phyloP scores from a whole-genome alignment of 352 stramenopile species.

The Phytophthora agathidicida region DNA sequence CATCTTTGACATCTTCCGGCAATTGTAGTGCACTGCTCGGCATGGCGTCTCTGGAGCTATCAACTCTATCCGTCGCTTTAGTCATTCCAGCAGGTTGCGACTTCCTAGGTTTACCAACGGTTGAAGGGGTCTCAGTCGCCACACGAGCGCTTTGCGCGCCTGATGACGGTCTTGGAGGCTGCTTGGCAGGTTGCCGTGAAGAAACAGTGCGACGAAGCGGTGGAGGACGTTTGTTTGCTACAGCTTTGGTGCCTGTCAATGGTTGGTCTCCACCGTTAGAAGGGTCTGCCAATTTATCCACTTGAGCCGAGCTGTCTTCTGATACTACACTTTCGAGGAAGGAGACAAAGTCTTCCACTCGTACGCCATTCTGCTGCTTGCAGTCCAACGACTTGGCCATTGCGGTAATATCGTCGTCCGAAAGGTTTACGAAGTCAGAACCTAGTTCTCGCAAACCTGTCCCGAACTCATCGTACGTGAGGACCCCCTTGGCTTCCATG shows the following conservation, averaged over 20 bases:
- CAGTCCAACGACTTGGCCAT: constrained; percentile 50
- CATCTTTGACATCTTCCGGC: background rate
- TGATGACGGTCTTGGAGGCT: constrained; percentile 4
- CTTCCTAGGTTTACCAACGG: constrained; percentile 3
- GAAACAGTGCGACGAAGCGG: constrained; percentile 18
- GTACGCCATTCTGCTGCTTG: constrained; percentile 36
- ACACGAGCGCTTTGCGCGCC: constrained; percentile 24
- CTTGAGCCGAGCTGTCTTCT: background rate
- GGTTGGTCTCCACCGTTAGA: background rate
- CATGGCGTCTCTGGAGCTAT: background rate
- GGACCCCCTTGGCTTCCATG: constrained; percentile 56
- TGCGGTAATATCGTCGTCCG: constrained; percentile 27
- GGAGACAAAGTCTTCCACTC: constrained; percentile 44
- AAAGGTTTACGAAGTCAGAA: constrained; percentile 41
- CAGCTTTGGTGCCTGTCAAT: background rate
- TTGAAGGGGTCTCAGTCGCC: constrained; percentile 3
- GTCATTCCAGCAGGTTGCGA: background rate
- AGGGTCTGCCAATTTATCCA: background rate
- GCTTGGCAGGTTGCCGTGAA: constrained; percentile 10
- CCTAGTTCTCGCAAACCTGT: constrained; percentile 48
- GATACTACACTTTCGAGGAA: constrained; percentile 23
- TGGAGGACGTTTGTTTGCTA: constrained; percentile 12
- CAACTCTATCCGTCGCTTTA: constrained; percentile 1
- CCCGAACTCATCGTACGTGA: constrained; percentile 67
- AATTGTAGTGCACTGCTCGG: background rate